phyloP scores from a whole-genome alignment of 208 protist species.

The Trypanosoma vivax region DNA sequence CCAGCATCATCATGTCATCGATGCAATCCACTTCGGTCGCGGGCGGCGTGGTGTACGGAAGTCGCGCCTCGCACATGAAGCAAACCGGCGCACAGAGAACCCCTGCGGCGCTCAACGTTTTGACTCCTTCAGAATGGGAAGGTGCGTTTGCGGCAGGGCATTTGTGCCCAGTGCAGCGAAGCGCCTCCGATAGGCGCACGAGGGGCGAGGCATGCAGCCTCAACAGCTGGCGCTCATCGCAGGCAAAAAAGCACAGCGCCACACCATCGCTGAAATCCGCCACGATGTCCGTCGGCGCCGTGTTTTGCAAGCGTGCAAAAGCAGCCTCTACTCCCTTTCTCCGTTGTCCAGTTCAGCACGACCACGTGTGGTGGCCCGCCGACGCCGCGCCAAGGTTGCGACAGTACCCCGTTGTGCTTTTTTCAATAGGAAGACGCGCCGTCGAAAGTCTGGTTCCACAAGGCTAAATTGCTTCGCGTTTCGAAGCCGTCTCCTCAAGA shows the following conservation, averaged over 20 bases:
- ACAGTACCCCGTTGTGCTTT: no score
- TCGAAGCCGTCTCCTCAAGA: no score
- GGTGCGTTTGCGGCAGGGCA: background rate
- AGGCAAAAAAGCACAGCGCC: slow-evolving; percentile 54
- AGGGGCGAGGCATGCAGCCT: slow-evolving; percentile 64
- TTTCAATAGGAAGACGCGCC: no score
- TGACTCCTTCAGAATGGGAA: no score
- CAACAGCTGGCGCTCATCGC: slow-evolving; percentile 37
- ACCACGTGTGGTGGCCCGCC: no score
- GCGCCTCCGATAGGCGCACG: slow-evolving; percentile 40
- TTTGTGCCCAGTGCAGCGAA: slow-evolving; percentile 29
- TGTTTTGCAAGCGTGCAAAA: no score
- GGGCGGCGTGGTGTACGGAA: slow-evolving; percentile 66
- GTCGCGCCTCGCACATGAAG: slow-evolving; percentile 54
- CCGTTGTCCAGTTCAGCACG: no score
- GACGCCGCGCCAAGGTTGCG: no score
- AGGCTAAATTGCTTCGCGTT: no score
- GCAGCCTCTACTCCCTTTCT: no score
- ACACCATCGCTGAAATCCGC: slow-evolving; percentile 29
- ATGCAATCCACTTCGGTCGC: slow-evolving; percentile 80
- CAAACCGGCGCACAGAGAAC: slow-evolving; percentile 47
- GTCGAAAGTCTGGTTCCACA: no score
- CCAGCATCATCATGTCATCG: slow-evolving; percentile 88
- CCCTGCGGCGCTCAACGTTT: background rate
- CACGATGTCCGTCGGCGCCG: slow-evolving; percentile 14